phyloP scores from a whole-genome alignment of 345 rosid species.

The Eucalyptus erythrocorys region DNA sequence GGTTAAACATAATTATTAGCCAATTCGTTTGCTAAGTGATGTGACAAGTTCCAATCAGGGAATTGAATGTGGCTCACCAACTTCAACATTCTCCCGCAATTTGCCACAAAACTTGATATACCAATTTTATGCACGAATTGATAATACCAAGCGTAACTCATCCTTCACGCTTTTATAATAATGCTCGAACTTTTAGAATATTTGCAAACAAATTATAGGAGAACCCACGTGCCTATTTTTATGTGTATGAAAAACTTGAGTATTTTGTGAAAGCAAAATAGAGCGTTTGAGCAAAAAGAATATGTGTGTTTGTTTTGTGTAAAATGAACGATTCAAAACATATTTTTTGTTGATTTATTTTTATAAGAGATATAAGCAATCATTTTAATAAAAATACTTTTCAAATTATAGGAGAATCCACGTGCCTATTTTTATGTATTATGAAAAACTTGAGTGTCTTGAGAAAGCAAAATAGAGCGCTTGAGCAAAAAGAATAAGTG shows the following conservation, averaged over 20 bases:
- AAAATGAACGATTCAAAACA: too few species aligned
- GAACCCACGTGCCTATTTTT: background rate
- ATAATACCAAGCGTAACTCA: background rate
- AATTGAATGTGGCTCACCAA: background rate
- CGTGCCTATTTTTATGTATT: background rate
- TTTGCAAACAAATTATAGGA: background rate
- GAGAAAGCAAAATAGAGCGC: background rate
- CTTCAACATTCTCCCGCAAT: background rate
- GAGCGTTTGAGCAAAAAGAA: background rate
- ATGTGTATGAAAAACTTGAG: background rate
- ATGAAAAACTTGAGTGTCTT: background rate
- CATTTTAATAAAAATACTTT: too few species aligned
- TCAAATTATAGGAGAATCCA: background rate
- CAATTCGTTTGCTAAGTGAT: background rate
- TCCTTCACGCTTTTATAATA: background rate
- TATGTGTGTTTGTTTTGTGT: background rate
- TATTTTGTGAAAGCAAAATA: background rate
- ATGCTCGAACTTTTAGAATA: background rate
- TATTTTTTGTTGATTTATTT: too few species aligned
- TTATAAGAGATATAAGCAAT: too few species aligned
- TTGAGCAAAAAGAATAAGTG: background rate
- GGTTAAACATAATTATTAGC: background rate
- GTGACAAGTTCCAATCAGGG: accelerated
- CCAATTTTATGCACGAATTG: background rate
- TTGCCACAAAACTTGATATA: background rate